Evolutionary conservation across 2,329 filamentous ascomycete species (phyloP).

Genomic region (Colletotrichum somersetense): DNA sequence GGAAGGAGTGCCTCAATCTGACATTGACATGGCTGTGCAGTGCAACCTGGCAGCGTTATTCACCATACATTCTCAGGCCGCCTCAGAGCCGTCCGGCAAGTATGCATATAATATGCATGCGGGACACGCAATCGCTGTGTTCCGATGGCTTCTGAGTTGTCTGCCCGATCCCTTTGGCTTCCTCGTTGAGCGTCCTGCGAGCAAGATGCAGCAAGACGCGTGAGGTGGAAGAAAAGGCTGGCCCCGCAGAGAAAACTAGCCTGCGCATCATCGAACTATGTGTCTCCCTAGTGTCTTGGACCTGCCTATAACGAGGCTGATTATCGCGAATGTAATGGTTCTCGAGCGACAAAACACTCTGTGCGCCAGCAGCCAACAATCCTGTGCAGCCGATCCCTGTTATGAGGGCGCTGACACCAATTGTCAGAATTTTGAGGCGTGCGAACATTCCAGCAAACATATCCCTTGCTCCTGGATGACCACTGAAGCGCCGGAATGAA

Average conservation of each 20-base stretch:
- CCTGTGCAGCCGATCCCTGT: neutral
- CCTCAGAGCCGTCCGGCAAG: neutral
- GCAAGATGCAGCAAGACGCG: neutral
- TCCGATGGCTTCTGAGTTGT: neutral
- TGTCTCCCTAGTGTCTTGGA: neutral
- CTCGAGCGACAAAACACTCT: neutral
- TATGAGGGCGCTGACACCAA: neutral
- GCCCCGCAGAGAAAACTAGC: neutral
- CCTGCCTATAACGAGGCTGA: neutral
- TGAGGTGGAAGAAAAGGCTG: neutral
- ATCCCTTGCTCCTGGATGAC: too few relatives aligned
- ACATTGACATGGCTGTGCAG: neutral
- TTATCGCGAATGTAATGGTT: neutral
- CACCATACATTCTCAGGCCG: conserved; percentile 4
- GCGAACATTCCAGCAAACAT: neutral
- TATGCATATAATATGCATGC: neutral
- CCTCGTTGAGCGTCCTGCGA: neutral
- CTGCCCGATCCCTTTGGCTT: neutral
- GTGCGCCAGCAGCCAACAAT: too few relatives aligned
- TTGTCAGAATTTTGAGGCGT: neutral
- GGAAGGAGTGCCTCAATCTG: neutral
- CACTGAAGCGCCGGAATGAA: too few relatives aligned
- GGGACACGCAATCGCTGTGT: too few relatives aligned
- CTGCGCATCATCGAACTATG: neutral
- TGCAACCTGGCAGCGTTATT: conserved; percentile 7